Base-by-base conservation (phyloP, 768 basidiomycete species). In the Tylopilus sp. region DNA sequence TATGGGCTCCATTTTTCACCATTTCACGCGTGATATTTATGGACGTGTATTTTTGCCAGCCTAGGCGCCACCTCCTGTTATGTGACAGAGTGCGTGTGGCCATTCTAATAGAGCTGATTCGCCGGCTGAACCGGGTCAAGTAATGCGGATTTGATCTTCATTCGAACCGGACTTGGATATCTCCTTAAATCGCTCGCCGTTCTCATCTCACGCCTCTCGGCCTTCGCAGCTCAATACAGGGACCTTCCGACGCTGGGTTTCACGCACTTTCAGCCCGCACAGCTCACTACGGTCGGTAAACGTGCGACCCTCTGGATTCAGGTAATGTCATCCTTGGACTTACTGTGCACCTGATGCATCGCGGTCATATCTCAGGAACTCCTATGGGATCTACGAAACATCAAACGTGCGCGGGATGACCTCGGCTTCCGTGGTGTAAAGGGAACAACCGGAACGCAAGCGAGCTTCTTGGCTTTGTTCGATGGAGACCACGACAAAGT, bases 371-470 rank as follows among this genome's bases (percentile, higher is more conserved):
- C 38, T 10, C 56, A 91, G 83, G 97, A 99, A 63, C 79, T 99
- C 3, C 76, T 98, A 2, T 98, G 95, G 95, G 97, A 99, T 69
- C 75, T 99, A 52, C 79, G 95, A 18, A 98, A 98, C 69, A 77
- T 99, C 64, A 83, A 85, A 66, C 83, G 95, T 26, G 93, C 90
- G 0, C 76, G 91, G 21, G 85, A 91, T 56, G 95, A 98, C 68
- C 71, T 99, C 44, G 95, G 97, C 4, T 98, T 99, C 77, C 83
- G 97, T 48, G 97, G 97, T 41, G 97, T 95, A 46, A 99, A 99
- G 71, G 97, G 97, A n/a, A 98, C 97, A 0, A 99, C 97, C 0
- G 97, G 97, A 9, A 98, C 97, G 0, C 97, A 98, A 69, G 97
- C 91, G 4, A 93, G 90, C 59, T 99, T 98, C 76, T 75, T 98